phyloP scores from a whole-genome alignment of 495 filamentous ascomycete genomes.

The Filosporella fistucella region DNA sequence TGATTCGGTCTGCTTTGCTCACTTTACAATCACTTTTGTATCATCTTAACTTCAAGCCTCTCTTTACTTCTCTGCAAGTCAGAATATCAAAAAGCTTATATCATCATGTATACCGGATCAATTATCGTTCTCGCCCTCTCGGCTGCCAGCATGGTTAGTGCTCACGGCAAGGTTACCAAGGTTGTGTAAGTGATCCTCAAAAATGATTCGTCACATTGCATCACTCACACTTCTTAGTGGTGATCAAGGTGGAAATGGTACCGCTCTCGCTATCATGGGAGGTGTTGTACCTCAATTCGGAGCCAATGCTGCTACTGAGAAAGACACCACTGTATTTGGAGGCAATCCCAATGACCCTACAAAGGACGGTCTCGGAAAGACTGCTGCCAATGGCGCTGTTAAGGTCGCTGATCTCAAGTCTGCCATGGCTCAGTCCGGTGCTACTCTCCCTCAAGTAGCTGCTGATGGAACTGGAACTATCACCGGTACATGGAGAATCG shows the following conservation, averaged over 20 bases:
- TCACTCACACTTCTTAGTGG: conserved; percentile 2
- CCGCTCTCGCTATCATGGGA: conserved; percentile 5
- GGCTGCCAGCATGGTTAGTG: conserved; percentile 1
- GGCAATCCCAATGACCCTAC: not conserved
- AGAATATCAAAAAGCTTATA: not conserved
- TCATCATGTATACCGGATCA: conserved; percentile 1
- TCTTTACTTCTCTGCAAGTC: conserved; percentile 2
- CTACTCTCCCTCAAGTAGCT: not conserved
- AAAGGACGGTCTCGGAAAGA: not conserved
- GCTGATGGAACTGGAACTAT: not conserved
- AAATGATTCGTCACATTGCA: not conserved
- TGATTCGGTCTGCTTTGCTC: conserved; percentile 2
- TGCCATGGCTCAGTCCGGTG: conserved; percentile 3
- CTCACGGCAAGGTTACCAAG: conserved; percentile 1
- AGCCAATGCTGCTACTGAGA: conserved; percentile 1
- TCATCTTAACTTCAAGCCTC: not conserved
- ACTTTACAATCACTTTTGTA: not conserved
- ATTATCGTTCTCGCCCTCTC: conserved; percentile 1
- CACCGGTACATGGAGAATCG: not conserved
- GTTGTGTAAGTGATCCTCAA: not conserved
- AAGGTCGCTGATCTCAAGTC: not conserved
- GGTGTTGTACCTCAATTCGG: not conserved
- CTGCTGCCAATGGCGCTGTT: not conserved
- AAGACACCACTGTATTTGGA: not conserved
- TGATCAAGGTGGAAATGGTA: conserved; percentile 5